These are phyloP conservation scores for Starmera quercuum DNA, from an alignment of 805 yeast genomes.

Conservation along the genomic window DNA sequence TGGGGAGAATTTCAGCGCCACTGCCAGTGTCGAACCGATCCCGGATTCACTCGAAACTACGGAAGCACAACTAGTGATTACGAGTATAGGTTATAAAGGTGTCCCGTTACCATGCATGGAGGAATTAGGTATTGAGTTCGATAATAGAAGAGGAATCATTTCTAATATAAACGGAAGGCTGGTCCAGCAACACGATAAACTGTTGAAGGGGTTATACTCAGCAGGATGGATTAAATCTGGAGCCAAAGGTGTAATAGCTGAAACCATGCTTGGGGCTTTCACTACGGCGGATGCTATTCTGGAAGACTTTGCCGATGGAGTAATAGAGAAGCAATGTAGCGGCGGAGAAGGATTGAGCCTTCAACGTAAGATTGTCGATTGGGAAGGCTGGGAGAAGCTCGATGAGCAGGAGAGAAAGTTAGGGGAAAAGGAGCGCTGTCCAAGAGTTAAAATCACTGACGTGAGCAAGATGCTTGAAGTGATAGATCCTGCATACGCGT, in stretches of 20 bases:
- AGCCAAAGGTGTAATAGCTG: conserved; percentile 83
- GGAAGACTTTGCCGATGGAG: conserved; percentile 39
- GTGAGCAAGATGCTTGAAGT: conserved; percentile 41
- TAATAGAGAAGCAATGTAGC: too few relatives aligned
- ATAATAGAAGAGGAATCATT: conserved; percentile 33
- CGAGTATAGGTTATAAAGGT: conserved; percentile 81
- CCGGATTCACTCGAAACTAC: conserved; percentile 19
- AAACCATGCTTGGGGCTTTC: conserved; percentile 81
- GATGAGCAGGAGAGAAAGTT: conserved; percentile 41
- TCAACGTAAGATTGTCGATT: conserved; percentile 26
- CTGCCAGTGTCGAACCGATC: conserved; percentile 20
- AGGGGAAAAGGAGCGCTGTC: conserved; percentile 44
- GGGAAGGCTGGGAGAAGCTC: conserved; percentile 64
- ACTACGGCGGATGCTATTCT: conserved; percentile 61
- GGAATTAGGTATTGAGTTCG: conserved; percentile 42
- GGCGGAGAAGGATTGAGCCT: conserved; percentile 20
- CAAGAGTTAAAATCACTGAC: conserved; percentile 48
- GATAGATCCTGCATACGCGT: conserved; percentile 6
- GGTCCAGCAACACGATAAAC: conserved; percentile 15
- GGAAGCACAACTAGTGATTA: conserved; percentile 59
- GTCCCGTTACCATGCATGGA: conserved; percentile 41
- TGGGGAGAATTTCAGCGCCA: conserved; percentile 26
- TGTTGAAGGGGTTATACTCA: conserved; percentile 52
- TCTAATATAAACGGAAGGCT: conserved; percentile 40
- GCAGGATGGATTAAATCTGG: conserved; percentile 91